These are phyloP conservation scores for Schizochytrium sp. DNA, from an alignment of 108 stramenopile species.

Conservation along the genomic window DNA sequence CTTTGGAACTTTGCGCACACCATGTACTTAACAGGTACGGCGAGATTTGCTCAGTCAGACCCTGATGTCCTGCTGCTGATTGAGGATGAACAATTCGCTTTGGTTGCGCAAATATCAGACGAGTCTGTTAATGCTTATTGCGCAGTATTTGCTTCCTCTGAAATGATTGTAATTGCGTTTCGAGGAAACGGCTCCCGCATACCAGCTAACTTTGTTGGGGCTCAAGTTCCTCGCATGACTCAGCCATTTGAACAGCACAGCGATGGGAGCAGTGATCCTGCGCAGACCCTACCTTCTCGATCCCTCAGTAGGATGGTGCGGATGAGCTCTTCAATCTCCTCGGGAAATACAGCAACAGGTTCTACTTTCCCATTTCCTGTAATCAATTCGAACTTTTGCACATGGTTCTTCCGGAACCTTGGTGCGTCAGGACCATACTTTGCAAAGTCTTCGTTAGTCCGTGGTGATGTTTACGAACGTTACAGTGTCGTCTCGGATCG, in stretches of 20 bases:
- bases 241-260: not conserved
- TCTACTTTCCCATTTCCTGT: too few species aligned
- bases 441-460: not conserved
- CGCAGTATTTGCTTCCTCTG: constrained; percentile 56
- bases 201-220: not conserved
- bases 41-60: constrained; percentile 29
- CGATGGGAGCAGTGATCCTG: too few species aligned
- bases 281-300: not conserved
- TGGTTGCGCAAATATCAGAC: constrained; percentile 32
- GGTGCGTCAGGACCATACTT: not conserved
- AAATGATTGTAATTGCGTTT: constrained; percentile 20
- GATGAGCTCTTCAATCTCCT: not conserved
- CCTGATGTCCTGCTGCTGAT: constrained; percentile 38
- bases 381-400: not conserved
- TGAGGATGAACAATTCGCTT: constrained; percentile 1
- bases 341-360: not conserved
- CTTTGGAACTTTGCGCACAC: constrained; percentile 60
- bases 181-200: constrained; percentile 36
- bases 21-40: constrained; percentile 35
- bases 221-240: not conserved
- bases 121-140: constrained; percentile 21
- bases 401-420: not conserved
- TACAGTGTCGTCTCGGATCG: not conserved
- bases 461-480: not conserved
- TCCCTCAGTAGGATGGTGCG: not conserved